Percentiles rank a stretch among this genome's conserved stretches.
Conservation (phyloP, 23 red algal species). For the Gracilaria caudata region DNA sequence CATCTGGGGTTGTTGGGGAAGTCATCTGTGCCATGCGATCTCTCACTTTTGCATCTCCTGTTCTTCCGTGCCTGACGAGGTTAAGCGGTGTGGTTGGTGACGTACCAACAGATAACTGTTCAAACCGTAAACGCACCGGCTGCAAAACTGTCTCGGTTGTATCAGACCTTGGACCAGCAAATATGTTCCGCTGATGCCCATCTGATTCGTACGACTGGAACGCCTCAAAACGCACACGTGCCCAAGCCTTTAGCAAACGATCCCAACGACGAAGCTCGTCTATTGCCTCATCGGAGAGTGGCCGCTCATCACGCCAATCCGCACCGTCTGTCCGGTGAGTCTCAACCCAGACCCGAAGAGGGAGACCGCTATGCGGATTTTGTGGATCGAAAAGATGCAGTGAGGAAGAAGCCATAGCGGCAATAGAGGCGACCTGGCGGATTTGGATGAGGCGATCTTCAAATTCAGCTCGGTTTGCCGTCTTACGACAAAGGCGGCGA, state of each 20-base stretch:
- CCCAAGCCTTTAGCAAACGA: constrained; percentile 48
- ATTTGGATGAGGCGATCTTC: constrained; percentile 59
- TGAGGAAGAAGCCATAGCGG: constrained; percentile 51
- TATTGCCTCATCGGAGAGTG: constrained; percentile 3
- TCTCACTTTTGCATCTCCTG: background rate
- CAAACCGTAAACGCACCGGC: constrained; percentile 15
- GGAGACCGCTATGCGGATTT: constrained; percentile 20
- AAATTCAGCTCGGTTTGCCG: constrained; percentile 62
- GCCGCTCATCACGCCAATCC: constrained; percentile 64
- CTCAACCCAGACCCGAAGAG: constrained; percentile 50
- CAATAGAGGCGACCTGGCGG: constrained; percentile 58
- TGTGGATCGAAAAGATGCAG: constrained; percentile 42
- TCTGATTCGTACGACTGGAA: background rate
- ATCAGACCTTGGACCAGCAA: background rate
- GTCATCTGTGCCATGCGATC: background rate
- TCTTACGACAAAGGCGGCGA: constrained; percentile 68
- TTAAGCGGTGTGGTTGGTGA: background rate
- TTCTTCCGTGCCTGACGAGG: background rate
- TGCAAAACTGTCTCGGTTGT: background rate
- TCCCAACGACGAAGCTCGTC: constrained; percentile 57
- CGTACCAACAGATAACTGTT: background rate
- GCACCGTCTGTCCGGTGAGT: constrained; percentile 36
- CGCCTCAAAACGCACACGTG: constrained; percentile 15
- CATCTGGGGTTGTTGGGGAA: constrained; percentile 10
- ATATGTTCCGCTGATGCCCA: no score